Evolutionary conservation across 371 early-diverging fungal genomes (phyloP), one percentile per base, ranked within the genome.

Genomic region (Mortierella sp.): DNA sequence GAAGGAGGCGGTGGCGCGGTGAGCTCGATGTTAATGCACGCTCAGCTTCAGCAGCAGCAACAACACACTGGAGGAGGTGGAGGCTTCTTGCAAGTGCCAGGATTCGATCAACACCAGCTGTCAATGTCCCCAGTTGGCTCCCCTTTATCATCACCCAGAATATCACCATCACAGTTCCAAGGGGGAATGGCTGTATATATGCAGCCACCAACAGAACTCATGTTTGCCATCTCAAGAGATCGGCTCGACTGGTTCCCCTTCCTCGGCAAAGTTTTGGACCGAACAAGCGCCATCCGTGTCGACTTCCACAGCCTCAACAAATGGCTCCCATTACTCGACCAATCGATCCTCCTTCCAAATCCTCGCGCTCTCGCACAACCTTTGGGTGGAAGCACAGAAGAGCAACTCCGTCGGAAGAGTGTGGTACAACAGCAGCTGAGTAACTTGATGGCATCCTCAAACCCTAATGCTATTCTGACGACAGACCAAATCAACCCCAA

Each of bases 261-360:
- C 63, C 45, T 74, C 21, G 75, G 75, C 47, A 58, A 16, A n/a
- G 75, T 74, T 1, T 31, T 60, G 7, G 75, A 74, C 63, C 38
- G 60, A 10, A 63, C 75, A 26, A 74, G 75, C 24, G 63, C 75
- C 28, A 74, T 74, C 3, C 63, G 75, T 8, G 60, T 60, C 45
- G 63, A 74, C 21, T 74, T 60, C 24, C 75, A 74, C 10, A 45
- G 75, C 21, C 10, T 74, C 44, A 74, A 74, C 75, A 74, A 74
- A 42, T 74, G 63, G 75, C 38, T 74, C 48, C 63, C 75, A 0
- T 44, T 63, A 0, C 34, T 74, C 58, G 75, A 74, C 28, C 58
- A 63, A 14, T 45, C 47, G 1, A 63, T 75, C 63, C 28, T 48
- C 8, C 57, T 60, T n/a, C 50, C 75, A 34, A 50, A 52, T 24